These are phyloP conservation scores for Fusarium haematococcum DNA, from an alignment of 2,329 filamentous ascomycete genomes.

Conservation along the genomic window DNA sequence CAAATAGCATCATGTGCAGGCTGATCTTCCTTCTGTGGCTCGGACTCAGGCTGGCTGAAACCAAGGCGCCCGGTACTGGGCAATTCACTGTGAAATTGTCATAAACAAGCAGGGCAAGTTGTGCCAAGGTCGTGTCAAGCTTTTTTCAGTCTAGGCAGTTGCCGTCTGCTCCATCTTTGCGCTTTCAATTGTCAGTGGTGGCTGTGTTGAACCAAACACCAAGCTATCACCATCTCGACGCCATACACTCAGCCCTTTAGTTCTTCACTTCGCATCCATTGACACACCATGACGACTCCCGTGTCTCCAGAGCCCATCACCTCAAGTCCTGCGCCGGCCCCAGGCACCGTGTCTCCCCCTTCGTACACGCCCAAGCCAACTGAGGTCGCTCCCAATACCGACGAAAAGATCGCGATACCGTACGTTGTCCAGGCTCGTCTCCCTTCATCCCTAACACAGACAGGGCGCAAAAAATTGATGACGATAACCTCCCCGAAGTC, in stretches of 20 bases:
- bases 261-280: neutral
- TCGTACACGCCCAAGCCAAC: slow-evolving; percentile 24
- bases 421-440: neutral
- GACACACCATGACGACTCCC: slow-evolving; percentile 11
- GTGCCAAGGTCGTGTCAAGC: neutral
- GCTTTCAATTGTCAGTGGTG: neutral
- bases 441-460: neutral
- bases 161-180: neutral
- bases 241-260: neutral
- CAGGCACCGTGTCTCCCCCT: slow-evolving; percentile 35
- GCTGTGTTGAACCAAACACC: neutral
- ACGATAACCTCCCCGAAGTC: slow-evolving; percentile 43
- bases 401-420: slow-evolving; percentile 41
- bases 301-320: slow-evolving; percentile 26
- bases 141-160: neutral
- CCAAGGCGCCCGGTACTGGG: neutral
- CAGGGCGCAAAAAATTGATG: slow-evolving; percentile 25
- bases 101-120: neutral
- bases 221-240: neutral
- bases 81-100: neutral
- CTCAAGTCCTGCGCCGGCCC: neutral
- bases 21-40: neutral
- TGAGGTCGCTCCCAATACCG: neutral
- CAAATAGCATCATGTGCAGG: neutral
- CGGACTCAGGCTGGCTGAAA: slow-evolving; percentile 11